Evolutionary conservation across 1,284 basidiomycete species (phyloP), one percentile per base, ranked within the genome.

Genomic region (Ceratobasidium sp.): DNA sequence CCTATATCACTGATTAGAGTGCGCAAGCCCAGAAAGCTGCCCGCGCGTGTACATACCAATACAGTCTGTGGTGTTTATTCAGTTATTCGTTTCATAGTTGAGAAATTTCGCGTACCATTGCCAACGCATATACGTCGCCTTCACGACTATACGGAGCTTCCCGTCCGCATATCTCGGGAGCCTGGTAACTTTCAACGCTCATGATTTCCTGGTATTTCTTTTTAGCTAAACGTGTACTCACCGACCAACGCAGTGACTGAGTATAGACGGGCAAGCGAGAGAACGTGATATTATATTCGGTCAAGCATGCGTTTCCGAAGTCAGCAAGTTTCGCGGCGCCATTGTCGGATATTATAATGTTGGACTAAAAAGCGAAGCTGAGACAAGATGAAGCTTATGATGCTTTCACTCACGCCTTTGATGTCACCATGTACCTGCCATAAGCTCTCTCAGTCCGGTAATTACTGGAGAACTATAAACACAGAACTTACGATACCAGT

Each of bases 231-330:
- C 26, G 11, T 38, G 35, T 38, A 21, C 57, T 59, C n/a, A 62
- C 59, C 59, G 59, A 30, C 59, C 59, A 62, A 5, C 59, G 41
- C 16, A 62, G 13, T 26, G 59, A 62, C 21, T 62, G 44, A 32
- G 43, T 5, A 43, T 47, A 30, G 43, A 28, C 28, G 21, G 21
- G 43, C 32, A 38, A 32, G 13, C 44, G 16, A 9, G 59, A 46
- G 30, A 62, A 62, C 18, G n/a, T 41, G 26, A 62, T 46, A 1
- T 38, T 47, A 46, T 18, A 49, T 6, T 47, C 32, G 6, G 23
- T 62, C 26, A 62, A 16, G 8, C 38, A 7, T 7, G 30, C 14
- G 13, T 38, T 49, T 14, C 62, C 62, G 23, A 64, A 64, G 16
- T 64, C 47, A 1, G 47, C n/a, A 21, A 64, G 46, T 28, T 23